Evolutionary conservation across 176 grass and related monocot species (phyloP), one percentile per base, ranked within the genome.

Genomic region (Aegilops umbellulata): DNA sequence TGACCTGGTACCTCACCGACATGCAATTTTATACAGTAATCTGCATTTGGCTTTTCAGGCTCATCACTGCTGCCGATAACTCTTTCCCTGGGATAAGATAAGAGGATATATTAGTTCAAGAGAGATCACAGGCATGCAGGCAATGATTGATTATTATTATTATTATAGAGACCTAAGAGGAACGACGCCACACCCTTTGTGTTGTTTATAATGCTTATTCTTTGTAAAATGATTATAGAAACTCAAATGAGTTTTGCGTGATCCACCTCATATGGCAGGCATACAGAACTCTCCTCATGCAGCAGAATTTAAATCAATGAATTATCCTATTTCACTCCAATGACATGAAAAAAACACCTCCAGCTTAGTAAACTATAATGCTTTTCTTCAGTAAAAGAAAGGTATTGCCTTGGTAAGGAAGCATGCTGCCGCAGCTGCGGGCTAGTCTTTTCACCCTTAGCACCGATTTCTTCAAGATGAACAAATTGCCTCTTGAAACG

Each of bases 401-500:
- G 64, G 1, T 83, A 85, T 90, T 97, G 85, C 95, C 95, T 94
- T 79, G 93, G 95, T 82, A 98, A 85, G 60, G 95, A 98, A 84
- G 47, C 89, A 85, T 98, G 89, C 57, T 95, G 95, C 68, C 93
- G 83, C 34, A 82, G 69, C 51, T 92, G 67, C 20, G 93, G 93
- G 69, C 76, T 81, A 82, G 75, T 90, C 57, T 90, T 95, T 30
- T 95, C 95, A 47, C 91, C 90, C 81, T 84, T 93, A 44, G 87
- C 87, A 92, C 75, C 74, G 55, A 88, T 84, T 90, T 98, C 95
- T 87, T 98, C 89, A 8, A 98, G 93, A 93, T 95, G 91, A 89
- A 82, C 93, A 79, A 98, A 98, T 78, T 98, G 95, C 69, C 93
- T 87, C 77, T 95, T 98, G 69, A 98, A 98, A 83, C 87, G 95